Evolutionary conservation across 306 rosid species (phyloP).

Genomic region (Gillenia trifoliata): DNA sequence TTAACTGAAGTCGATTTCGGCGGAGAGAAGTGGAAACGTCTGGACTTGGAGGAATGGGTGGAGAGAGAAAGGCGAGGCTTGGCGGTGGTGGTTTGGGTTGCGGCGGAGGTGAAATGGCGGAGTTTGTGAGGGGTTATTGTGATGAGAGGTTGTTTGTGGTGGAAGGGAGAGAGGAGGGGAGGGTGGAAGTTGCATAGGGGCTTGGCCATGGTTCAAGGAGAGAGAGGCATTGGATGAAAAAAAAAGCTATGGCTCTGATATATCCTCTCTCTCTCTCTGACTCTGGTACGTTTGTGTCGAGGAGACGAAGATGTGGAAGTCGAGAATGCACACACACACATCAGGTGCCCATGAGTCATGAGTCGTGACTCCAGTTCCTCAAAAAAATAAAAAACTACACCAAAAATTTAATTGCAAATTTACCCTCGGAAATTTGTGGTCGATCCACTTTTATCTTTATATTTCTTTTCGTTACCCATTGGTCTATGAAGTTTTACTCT

Average conservation of each 20-base stretch:
- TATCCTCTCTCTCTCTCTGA: background rate
- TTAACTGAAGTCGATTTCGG: slow-evolving; percentile 54
- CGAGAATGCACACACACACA: slow-evolving; percentile 10
- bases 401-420: no score
- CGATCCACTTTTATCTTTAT: no score
- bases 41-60: slow-evolving; percentile 1
- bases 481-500: no score
- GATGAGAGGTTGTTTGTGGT: slow-evolving; percentile 16
- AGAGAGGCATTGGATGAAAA: slow-evolving; percentile 1
- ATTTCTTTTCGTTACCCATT: no score
- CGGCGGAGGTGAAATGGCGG: slow-evolving; percentile 19
- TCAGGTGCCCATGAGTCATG: no score
- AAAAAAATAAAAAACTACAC: background rate
- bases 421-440: no score
- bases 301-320: slow-evolving; percentile 13
- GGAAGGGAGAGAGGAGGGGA: slow-evolving; percentile 20
- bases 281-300: background rate
- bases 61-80: slow-evolving; percentile 18
- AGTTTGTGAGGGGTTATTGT: background rate
- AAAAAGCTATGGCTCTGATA: background rate
- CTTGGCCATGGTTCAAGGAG: slow-evolving; percentile 40
- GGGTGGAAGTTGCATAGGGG: slow-evolving; percentile 38
- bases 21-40: slow-evolving; percentile 20
- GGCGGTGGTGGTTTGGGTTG: background rate
- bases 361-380: no score